Base-by-base conservation (phyloP, 2,329 filamentous ascomycete genomes). In the Ambrosiella beaveri region DNA sequence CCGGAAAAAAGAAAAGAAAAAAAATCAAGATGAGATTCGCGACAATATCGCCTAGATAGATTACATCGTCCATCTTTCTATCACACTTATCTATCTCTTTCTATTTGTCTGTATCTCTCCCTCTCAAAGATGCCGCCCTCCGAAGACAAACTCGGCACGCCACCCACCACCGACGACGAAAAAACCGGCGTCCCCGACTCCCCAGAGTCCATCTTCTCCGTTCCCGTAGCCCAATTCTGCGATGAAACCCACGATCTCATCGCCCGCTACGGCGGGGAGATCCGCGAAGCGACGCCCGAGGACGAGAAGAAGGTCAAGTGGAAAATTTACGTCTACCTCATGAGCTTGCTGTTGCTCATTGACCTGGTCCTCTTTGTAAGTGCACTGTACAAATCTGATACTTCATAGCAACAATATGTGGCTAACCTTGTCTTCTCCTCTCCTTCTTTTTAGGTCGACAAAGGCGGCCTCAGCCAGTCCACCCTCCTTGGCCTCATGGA, bases 401-500 rank as follows among this genome's bases (percentile, higher is more conserved):
- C 27, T 27, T 27, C 27, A 27, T 27, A 27, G 27, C 27, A 27
- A 27, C 19, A 35, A 50, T 36, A 53, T 12, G 36, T n/a, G 9
- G 15, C 50, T 53, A 37, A 53, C 50, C 27, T 27, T 27, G 27
- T 27, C 27, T 27, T 27, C 27, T 27, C 27, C 27, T 13, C n/a
- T 3, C 7, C 8, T 6, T 11, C 3, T 36, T 38, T 13, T n/a
- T 39, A 57, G 55, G 17, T 57, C 27, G 55, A 57, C 15, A 57
- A 57, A 50, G 55, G 55, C 17, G 51, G 51, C 35, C 36, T 57
- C 7, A 57, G 55, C 40, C 55, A 57, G 11, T 49, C 55, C 8
- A 57, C 55, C n/a, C 15, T 57, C 12, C 45, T 59, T 0, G 58
- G 58, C 13, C 27, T 59, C 15, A 57, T 56, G 45, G 58, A 59